Evolutionary conservation across 305 asterid species (phyloP), one percentile per base, ranked within the genome.

Genomic region (Solanum aculeatissimum): DNA sequence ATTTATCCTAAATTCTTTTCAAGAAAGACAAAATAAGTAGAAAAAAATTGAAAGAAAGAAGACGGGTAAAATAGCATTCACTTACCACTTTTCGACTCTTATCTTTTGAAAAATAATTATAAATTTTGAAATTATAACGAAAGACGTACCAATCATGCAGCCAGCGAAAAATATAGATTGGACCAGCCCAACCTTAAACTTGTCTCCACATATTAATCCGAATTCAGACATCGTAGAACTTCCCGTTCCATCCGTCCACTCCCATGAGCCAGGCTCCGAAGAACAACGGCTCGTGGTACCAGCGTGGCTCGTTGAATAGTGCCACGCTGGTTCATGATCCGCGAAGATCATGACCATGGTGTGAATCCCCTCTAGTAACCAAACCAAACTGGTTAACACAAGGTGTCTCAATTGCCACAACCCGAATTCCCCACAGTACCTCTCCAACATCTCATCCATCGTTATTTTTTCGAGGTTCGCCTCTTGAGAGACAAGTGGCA

Each of bases 271-370:
- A 6, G 92, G 86, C 42, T 89, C 94, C 11, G 1, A 27, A 6
- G 42, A 63, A 16, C 71, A 63, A 7, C n/a, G 40, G 40, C 66
- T 58, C 66, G 19, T 0, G 1, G 57, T 7, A 21, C 35, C 80
- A 14, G 55, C 15, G 1, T 23, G 57, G 57, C 38, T 43, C 11
- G 15, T 88, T 43, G 74, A 1, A 85, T 97, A 92, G 84, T 89
- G 90, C 97, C 97, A 92, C 2, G 40, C 87, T 9, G 98, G 98
- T 83, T 93, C 95, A 0, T 92, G 94, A 86, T 95, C 98, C 79
- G 97, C 94, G 83, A 95, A 95, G 8, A 95, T 95, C 86, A 95
- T 96, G 40, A 94, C 98, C 98, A 95, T 95, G 83, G 94, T 91
- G 83, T 94, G 98, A 77, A 95, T 91, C 0, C 97, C 98, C 91